Evolutionary conservation across 345 rosid species (phyloP).

Genomic region (Lumnitzera racemosa): DNA sequence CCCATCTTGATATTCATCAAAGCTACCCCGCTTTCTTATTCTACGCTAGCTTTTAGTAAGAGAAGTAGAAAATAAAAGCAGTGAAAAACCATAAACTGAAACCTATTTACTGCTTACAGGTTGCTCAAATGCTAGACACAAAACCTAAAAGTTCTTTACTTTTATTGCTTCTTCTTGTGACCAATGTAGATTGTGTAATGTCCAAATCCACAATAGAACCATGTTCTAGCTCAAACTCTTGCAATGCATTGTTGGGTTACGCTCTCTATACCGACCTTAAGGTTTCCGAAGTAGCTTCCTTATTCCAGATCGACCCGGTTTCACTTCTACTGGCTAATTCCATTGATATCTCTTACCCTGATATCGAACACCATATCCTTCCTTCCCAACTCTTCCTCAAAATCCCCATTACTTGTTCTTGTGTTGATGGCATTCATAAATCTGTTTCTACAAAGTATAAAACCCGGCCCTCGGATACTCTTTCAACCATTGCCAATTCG

Average conservation of each 20-base stretch:
- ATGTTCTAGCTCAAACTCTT: constrained; percentile 68
- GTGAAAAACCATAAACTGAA: too few species aligned
- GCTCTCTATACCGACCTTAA: constrained; percentile 90
- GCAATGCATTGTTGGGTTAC: constrained; percentile 84
- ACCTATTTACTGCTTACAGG: too few species aligned
- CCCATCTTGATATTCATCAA: too few species aligned
- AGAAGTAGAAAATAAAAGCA: too few species aligned
- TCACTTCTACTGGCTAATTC: constrained; percentile 70
- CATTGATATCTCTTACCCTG: constrained; percentile 86
- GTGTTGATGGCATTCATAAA: constrained; percentile 88
- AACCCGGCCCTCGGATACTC: constrained; percentile 74
- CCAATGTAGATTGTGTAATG: constrained; percentile 24
- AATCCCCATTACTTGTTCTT: constrained; percentile 72
- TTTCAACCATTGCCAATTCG: constrained; percentile 49
- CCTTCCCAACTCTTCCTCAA: constrained; percentile 77
- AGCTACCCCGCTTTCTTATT: too few species aligned
- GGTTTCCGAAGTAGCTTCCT: constrained; percentile 81
- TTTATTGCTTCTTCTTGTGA: constrained; percentile 16
- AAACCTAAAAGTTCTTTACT: background rate
- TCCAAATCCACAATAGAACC: constrained; percentile 96
- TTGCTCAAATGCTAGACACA: background rate
- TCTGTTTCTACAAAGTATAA: constrained; percentile 70
- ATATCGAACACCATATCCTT: constrained; percentile 85
- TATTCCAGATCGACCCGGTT: constrained; percentile 84
- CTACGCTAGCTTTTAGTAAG: too few species aligned